Base-by-base conservation (phyloP, 768 basidiomycete species). In the Auricularia heimuer region DNA sequence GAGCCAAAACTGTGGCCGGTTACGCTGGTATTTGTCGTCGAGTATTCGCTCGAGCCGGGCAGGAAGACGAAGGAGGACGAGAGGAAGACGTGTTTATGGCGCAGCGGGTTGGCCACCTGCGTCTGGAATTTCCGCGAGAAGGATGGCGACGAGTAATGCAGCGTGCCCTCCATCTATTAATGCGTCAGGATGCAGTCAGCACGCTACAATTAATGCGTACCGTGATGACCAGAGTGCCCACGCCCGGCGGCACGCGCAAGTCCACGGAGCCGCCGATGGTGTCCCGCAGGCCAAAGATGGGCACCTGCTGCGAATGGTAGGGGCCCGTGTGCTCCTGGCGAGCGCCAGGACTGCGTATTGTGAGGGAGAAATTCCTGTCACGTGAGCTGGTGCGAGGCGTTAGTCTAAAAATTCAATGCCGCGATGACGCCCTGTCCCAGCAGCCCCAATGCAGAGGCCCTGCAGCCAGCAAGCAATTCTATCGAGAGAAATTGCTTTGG, bases 1-100 rank as follows among this genome's bases (percentile, higher is more conserved):
- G 47, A 51, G 47, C 47, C 47, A 51, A 12, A 16, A 6, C 39
- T 42, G 39, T 42, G 54, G 11, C 54, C 54, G 11, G 54, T 54
- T 1, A 42, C 47, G 29, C 24, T 29, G 24, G 56, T 60, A 2
- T 14, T 34, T 60, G 29, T 60, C 7, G 24, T 60, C 18, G 54
- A 54, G 18, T 60, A 60, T 29, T 14, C 34, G 56, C 56, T 60
- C 11, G 29, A n/a, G 24, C 56, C 56, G 7, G 56, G 56, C 24
- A 60, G 56, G 34, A 33, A 60, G 56, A 60, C 29, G 18, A 60
- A 60, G 34, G 56, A 60, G 16, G 56, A 60, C 11, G 56, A 60
- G 10, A 60, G 56, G 56, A 60, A 60, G 24, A 60, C 56, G 11
- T 60, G 56, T 29, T 60, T 60, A 29, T 60, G 56, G 34, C 56